These are phyloP conservation scores for Globisporangium carolinianum DNA, from an alignment of 352 stramenopile species.

Conservation along the genomic window DNA sequence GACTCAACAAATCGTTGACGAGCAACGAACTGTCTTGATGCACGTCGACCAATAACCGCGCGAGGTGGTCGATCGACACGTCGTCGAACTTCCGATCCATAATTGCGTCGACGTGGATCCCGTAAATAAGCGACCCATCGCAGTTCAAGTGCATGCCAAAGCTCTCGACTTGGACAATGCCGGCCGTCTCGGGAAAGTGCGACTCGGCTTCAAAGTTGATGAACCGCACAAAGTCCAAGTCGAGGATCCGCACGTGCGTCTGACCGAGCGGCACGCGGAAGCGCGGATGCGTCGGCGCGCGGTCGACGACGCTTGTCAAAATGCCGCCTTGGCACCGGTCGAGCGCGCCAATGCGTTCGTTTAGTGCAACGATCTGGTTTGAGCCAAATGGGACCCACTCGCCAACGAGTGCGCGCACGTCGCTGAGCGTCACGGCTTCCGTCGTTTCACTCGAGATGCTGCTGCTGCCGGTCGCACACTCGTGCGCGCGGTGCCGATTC, in stretches of 20 bases:
- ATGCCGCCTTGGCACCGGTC: conserved; percentile 96
- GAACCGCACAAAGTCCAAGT: conserved; percentile 96
- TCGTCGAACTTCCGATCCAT: conserved; percentile 95
- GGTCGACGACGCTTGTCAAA: conserved; percentile 92
- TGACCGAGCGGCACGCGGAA: conserved; percentile 89
- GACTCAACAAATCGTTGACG: conserved; percentile 93
- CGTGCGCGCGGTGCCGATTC: conserved; percentile 89
- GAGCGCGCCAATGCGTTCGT: conserved; percentile 94
- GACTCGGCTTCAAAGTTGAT: conserved; percentile 99
- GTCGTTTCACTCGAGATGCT: conserved; percentile 90
- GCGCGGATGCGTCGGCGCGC: conserved; percentile 66
- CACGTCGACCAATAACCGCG: conserved; percentile 94
- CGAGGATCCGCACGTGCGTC: conserved; percentile 93
- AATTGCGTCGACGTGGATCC: conserved; percentile 92
- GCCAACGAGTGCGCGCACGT: conserved; percentile 94
- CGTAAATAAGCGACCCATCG: conserved; percentile 76
- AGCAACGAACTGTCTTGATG: conserved; percentile 95
- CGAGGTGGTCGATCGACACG: conserved; percentile 95
- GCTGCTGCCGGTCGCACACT: conserved; percentile 71
- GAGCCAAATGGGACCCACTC: conserved; percentile 97
- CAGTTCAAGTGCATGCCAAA: conserved; percentile 90
- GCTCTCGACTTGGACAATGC: conserved; percentile 95
- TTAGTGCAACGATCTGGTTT: conserved; percentile 97
- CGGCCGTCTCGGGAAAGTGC: conserved; percentile 91
- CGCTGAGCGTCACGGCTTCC: conserved; percentile 93